phyloP scores from a whole-genome alignment of 2,329 filamentous ascomycete species.

The Knoxdaviesia capensis region DNA sequence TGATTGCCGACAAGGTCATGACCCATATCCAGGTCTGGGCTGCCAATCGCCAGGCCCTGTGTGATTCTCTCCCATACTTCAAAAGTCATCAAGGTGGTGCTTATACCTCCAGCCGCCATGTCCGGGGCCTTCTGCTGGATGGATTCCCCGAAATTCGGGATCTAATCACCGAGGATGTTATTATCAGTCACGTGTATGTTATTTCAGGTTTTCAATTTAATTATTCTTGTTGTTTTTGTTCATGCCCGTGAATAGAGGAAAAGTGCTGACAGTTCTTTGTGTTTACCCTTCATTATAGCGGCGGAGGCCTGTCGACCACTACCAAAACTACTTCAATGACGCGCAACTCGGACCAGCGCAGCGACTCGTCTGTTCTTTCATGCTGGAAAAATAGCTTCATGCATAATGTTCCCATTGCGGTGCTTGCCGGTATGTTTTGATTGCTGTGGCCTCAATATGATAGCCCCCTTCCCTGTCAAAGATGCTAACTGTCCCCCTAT shows the following conservation, averaged over 20 bases:
- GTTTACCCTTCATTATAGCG: conserved; percentile 2
- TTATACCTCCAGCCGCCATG: conserved; percentile 28
- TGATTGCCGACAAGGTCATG: too few species aligned
- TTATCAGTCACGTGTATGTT: conserved; percentile 42
- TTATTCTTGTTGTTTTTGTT: too few species aligned
- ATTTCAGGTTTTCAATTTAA: background rate
- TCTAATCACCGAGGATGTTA: conserved; percentile 35
- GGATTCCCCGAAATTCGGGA: conserved; percentile 31
- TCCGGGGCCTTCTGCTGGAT: conserved; percentile 38
- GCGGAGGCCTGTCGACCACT: background rate
- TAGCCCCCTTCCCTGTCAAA: too few species aligned
- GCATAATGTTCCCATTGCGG: background rate
- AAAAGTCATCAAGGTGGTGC: conserved; percentile 37
- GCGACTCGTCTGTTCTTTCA: background rate
- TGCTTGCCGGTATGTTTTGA: background rate
- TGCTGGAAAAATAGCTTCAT: background rate
- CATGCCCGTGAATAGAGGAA: background rate
- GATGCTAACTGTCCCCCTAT: background rate
- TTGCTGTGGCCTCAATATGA: background rate
- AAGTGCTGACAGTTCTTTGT: conserved; percentile 2
- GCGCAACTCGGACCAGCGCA: background rate
- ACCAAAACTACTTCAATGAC: background rate
- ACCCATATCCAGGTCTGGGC: conserved; percentile 23
- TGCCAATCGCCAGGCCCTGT: conserved; percentile 35
- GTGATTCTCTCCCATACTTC: conserved; percentile 43